Conservation (phyloP, 1,139 yeast genomes). For the Keqinozyma sinolaborantium region DNA sequence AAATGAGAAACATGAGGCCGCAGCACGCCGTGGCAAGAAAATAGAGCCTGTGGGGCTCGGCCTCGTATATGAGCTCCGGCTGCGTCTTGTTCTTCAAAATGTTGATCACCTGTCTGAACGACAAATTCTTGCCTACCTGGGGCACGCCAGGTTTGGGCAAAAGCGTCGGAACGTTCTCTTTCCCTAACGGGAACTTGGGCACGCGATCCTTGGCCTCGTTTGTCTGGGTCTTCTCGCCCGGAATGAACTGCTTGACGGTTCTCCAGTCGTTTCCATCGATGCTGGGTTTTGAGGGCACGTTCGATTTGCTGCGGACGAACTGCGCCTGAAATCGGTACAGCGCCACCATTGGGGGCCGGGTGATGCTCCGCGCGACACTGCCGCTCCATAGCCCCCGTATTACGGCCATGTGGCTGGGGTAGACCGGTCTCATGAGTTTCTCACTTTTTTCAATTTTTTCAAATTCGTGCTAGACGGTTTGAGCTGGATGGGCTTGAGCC, state of each 20-base stretch:
- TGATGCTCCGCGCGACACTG: too few relatives aligned
- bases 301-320: not conserved
- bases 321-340: too few relatives aligned
- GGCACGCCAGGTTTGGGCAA: constrained; percentile 77
- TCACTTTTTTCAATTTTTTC: not conserved
- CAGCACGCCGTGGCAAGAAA: constrained; percentile 67
- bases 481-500: constrained; percentile 68
- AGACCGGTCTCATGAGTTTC: too few relatives aligned
- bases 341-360: too few relatives aligned
- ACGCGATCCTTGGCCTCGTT: constrained; percentile 48
- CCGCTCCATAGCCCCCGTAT: too few relatives aligned
- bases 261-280: constrained; percentile 38
- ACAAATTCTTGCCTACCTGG: constrained; percentile 52
- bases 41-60: constrained; percentile 78
- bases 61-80: constrained; percentile 78
- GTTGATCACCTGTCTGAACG: constrained; percentile 62
- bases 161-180: constrained; percentile 64
- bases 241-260: constrained; percentile 49
- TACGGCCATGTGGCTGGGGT: too few relatives aligned
- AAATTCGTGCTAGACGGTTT: constrained; percentile 46
- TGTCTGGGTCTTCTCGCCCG: constrained; percentile 54
- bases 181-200: constrained; percentile 65
- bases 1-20: constrained; percentile 64
- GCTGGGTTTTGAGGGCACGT: not conserved
- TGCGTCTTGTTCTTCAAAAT: constrained; percentile 52